Percentiles rank a stretch among this genome's conserved stretches.
These are phyloP conservation scores for Bipolaris oryzae DNA, from an alignment of 2,329 filamentous ascomycete genomes.

Conservation along the genomic window DNA sequence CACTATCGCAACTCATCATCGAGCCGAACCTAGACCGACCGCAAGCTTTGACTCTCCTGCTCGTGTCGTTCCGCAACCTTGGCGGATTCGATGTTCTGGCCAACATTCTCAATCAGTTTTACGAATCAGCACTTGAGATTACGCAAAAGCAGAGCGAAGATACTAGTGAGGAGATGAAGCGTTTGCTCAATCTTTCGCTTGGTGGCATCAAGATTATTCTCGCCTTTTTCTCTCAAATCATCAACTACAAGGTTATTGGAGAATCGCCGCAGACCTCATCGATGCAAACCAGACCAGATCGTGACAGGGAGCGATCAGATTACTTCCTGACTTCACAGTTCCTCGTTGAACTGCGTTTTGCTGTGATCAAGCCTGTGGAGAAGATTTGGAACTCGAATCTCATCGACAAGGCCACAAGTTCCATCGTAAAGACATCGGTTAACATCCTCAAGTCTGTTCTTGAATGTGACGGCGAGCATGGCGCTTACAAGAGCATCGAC, in stretches of 20 bases:
- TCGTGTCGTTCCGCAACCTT: slow-evolving; percentile 84
- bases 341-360: slow-evolving; percentile 81
- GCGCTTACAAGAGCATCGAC: slow-evolving; percentile 67
- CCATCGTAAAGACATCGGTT: slow-evolving; percentile 78
- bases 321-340: slow-evolving; percentile 75
- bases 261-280: slow-evolving; percentile 71
- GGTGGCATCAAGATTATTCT: slow-evolving; percentile 81
- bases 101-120: slow-evolving; percentile 72
- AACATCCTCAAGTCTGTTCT: slow-evolving; percentile 82
- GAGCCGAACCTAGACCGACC: slow-evolving; percentile 61
- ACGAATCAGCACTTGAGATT: slow-evolving; percentile 60
- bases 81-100: slow-evolving; percentile 78
- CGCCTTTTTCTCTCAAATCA: slow-evolving; percentile 77
- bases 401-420: slow-evolving; percentile 78
- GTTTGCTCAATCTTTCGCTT: slow-evolving; percentile 56
- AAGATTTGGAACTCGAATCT: slow-evolving; percentile 85
- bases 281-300: slow-evolving; percentile 59
- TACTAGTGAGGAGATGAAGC: slow-evolving; percentile 52
- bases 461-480: slow-evolving; percentile 75
- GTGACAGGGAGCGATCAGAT: slow-evolving; percentile 62
- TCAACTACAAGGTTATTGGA: slow-evolving; percentile 77
- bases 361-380: slow-evolving; percentile 75
- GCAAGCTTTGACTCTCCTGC: slow-evolving; percentile 68
- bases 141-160: slow-evolving; percentile 52
- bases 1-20: slow-evolving; percentile 77